Evolutionary conservation across 176 grass and related monocot species (phyloP), one percentile per base, ranked within the genome.

Genomic region (Aegilops longissima): DNA sequence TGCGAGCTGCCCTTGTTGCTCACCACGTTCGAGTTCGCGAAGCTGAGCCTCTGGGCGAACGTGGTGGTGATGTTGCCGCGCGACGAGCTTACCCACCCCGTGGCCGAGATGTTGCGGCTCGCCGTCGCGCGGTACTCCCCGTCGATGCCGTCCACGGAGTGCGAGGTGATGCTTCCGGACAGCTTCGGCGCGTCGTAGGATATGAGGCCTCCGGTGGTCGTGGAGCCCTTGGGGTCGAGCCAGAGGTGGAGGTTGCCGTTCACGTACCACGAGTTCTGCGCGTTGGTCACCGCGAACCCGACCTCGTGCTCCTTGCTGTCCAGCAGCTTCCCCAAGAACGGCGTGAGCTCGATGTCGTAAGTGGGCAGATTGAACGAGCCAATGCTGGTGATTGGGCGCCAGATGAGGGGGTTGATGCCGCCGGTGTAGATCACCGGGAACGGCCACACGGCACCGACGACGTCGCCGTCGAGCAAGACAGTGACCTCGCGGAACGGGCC

Each of bases 201-300:
- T 79, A 92, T 35, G 36, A 98, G 63, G 6, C 73, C 86, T 31
- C 82, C 96, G n/a, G 63, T 33, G 51, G 93, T 96, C 23, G 24
- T 30, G 20, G 69, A 24, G 81, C 80, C 88, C 87, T 90, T 88
- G 9, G 47, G 51, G 65, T 99, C 97, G 8, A 96, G 69, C 97
- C 97, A 99, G 45, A 99, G 92, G 83, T 96, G 97, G 83, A 99
- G 81, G 70, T 99, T 99, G 68, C 92, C 97, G 78, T 94, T 89
- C 10, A 99, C 86, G 86, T 74, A 96, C 97, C 97, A 99, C 6
- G 87, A 90, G 18, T 79, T 80, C 59, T 89, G 89, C 78, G 94
- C 89, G 77, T 96, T 85, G 44, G 90, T 99, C 39, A 99, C 97
- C 49, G 80, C 90, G 80, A 96, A 96, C 31, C 94, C 94, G 61